These are phyloP conservation scores for Aureobasidium subglaciale DNA, from an alignment of 2,329 filamentous ascomycete genomes.

Conservation along the genomic window DNA sequence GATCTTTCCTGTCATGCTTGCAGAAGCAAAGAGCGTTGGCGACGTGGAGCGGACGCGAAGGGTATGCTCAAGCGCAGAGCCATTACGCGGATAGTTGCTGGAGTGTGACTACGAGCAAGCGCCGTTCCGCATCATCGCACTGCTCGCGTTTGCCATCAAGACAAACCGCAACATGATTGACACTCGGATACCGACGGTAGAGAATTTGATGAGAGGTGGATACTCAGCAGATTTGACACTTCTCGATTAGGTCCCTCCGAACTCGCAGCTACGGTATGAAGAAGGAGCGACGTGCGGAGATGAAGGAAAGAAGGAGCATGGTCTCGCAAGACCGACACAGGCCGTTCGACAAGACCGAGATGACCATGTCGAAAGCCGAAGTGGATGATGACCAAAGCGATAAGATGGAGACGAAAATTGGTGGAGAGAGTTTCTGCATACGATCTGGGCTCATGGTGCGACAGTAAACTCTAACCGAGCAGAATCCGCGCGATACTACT, in stretches of 20 bases:
- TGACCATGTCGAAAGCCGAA: conserved; percentile 6
- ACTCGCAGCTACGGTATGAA: background rate
- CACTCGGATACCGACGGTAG: background rate
- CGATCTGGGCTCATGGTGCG: background rate
- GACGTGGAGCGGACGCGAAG: too few species aligned
- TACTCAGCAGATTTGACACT: conserved; percentile 1
- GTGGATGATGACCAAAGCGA: background rate
- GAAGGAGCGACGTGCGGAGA: background rate
- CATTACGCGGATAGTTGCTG: background rate
- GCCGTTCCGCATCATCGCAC: background rate
- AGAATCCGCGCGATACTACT: too few species aligned
- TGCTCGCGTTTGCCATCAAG: background rate
- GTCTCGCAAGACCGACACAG: conserved; percentile 2
- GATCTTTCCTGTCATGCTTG: too few species aligned
- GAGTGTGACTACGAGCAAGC: background rate
- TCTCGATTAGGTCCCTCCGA: background rate
- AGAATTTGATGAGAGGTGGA: background rate
- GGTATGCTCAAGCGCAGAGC: too few species aligned
- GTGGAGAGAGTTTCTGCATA: background rate
- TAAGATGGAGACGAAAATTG: background rate
- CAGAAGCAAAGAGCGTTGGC: too few species aligned
- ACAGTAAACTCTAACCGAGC: conserved; percentile 1
- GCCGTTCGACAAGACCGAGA: conserved; percentile 9
- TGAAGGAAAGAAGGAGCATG: background rate
- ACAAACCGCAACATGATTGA: background rate